phyloP scores from a whole-genome alignment of 768 basidiomycete species.

The Rhizopogon vinicolor region DNA sequence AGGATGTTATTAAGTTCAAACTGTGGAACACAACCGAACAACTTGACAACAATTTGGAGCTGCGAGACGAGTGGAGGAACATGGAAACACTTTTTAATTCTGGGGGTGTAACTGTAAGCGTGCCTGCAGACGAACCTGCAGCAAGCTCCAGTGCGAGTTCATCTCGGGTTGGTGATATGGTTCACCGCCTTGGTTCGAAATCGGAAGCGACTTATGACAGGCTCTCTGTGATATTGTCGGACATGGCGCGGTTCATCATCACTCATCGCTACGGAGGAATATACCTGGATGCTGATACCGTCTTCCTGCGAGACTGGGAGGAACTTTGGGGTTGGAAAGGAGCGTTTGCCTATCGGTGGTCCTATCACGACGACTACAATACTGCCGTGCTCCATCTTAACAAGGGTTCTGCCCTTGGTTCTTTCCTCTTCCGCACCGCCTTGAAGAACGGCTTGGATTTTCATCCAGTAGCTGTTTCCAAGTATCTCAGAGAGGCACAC shows the following conservation, averaged over 20 bases:
- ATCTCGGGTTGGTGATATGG: background rate
- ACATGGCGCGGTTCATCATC: slow-evolving; percentile 95
- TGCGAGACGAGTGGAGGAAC: slow-evolving; percentile 82
- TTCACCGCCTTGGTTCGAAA: slow-evolving; percentile 51
- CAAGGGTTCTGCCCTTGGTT: slow-evolving; percentile 82
- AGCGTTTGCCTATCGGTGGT: slow-evolving; percentile 95
- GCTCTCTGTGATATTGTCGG: slow-evolving; percentile 87
- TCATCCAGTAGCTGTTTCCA: slow-evolving; percentile 89
- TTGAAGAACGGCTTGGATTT: slow-evolving; percentile 90
- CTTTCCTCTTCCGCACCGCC: slow-evolving; percentile 89
- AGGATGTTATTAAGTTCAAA: slow-evolving; percentile 86
- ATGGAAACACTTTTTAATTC: slow-evolving; percentile 83
- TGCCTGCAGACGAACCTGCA: slow-evolving; percentile 28
- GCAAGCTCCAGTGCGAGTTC: slow-evolving; percentile 18
- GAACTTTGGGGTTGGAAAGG: slow-evolving; percentile 95
- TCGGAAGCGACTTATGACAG: slow-evolving; percentile 66
- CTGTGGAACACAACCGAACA: slow-evolving; percentile 98
- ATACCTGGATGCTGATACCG: slow-evolving; percentile 91
- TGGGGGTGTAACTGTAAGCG: slow-evolving; percentile 70
- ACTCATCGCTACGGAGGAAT: slow-evolving; percentile 93
- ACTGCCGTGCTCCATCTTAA: slow-evolving; percentile 89
- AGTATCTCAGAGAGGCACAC: slow-evolving; percentile 80
- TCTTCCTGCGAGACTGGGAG: slow-evolving; percentile 93
- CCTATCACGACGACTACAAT: slow-evolving; percentile 87
- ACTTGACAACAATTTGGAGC: slow-evolving; percentile 80